These are phyloP conservation scores for Schizothecium vesticola DNA, from an alignment of 495 filamentous ascomycete genomes.

Conservation along the genomic window DNA sequence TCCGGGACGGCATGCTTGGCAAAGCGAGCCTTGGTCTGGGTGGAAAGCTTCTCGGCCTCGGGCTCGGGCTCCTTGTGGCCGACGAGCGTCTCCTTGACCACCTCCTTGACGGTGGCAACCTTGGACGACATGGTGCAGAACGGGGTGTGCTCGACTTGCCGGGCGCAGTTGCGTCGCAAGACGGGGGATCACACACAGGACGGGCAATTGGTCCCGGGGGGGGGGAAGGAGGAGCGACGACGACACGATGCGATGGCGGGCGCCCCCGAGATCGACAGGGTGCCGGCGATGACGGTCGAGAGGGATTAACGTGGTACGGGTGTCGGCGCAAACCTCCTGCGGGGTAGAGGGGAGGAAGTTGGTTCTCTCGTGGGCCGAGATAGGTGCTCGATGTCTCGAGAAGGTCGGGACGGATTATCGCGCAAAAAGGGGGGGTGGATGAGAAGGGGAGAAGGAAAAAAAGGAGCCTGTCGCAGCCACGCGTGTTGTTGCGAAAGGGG, in stretches of 20 bases:
- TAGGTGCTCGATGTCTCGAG: background rate
- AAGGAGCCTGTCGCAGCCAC: background rate
- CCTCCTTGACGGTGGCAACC: constrained; percentile 53
- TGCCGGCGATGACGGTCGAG: background rate
- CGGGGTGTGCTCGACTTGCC: too few species aligned
- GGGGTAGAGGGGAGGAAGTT: background rate
- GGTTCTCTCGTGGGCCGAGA: background rate
- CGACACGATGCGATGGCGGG: background rate
- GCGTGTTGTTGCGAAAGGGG: background rate
- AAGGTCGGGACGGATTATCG: background rate
- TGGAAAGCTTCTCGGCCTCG: constrained; percentile 51
- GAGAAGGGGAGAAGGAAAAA: background rate
- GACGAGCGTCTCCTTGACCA: constrained; percentile 71
- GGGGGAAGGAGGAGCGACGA: background rate
- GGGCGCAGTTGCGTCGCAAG: background rate
- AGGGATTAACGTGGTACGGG: background rate
- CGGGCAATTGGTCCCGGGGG: background rate
- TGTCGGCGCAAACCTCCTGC: background rate
- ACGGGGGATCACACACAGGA: background rate
- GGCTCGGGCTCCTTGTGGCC: constrained; percentile 51
- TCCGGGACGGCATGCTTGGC: constrained; percentile 70
- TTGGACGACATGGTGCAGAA: constrained; percentile 29
- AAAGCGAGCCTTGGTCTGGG: constrained; percentile 67
- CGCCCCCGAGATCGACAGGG: background rate
- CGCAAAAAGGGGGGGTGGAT: background rate